A percentile compares a stretch with the other conserved stretches of the same genome.
Conservation (phyloP, 164 flowering plant genomes). For the Cinnamomum chago region DNA sequence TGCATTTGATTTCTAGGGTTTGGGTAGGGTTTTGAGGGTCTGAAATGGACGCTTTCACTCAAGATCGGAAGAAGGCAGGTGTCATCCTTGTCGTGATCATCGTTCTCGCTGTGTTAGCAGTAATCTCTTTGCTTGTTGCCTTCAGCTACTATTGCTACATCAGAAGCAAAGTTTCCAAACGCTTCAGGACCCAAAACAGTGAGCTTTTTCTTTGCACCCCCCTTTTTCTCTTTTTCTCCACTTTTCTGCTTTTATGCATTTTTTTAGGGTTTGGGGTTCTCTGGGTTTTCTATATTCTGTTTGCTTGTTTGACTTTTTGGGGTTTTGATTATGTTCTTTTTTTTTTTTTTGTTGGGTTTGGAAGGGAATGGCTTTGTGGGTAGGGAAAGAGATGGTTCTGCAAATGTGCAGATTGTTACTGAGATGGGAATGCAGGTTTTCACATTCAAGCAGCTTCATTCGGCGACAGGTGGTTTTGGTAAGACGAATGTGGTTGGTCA, state of each 20-base stretch:
- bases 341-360: background rate
- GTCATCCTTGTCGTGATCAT: conserved; percentile 47
- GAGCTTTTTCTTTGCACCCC: conserved; percentile 8
- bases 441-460: conserved; percentile 86
- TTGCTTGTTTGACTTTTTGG: background rate
- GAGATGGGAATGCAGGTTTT: conserved; percentile 75
- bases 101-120: conserved; percentile 59
- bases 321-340: background rate
- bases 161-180: conserved; percentile 63
- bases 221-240: background rate
- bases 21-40: background rate
- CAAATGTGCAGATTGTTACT: conserved; percentile 33
- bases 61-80: conserved; percentile 43
- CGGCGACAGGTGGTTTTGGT: conserved; percentile 85
- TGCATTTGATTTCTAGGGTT: background rate
- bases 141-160: conserved; percentile 92
- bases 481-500: conserved; percentile 86
- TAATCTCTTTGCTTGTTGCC: conserved; percentile 68
- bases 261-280: background rate
- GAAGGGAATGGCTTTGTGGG: conserved; percentile 40
- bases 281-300: background rate
- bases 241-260: background rate
- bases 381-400: conserved; percentile 14
- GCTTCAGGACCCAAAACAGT: conserved; percentile 39
- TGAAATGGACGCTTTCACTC: conserved; percentile 14